Base-by-base conservation (phyloP, 768 basidiomycete species). In the Stropharia rugosoannulata region DNA sequence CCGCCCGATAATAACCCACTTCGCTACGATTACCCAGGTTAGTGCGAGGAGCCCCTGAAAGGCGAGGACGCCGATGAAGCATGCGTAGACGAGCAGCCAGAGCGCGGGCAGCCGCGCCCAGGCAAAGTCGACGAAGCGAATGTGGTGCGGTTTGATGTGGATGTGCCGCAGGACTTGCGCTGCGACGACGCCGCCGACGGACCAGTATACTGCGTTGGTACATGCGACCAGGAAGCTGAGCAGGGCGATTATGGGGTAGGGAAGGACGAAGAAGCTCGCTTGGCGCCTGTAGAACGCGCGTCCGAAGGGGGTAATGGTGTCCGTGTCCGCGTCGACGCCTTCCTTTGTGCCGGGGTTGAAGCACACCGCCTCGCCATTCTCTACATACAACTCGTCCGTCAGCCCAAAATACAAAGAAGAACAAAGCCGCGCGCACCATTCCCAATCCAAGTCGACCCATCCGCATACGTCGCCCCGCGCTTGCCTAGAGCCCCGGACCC, bases 381-480 rank as follows among this genome's bases (percentile, higher is more conserved):
- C 74, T 74, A 48, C 11, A 0, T 18, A 10, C 29, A 38, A 44
- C 39, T 13, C 38, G 40, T 12, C 13, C 3, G 25, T 38, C 5
- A 16, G 4, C 29, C 8, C 13, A 51, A 16, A 27, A 37, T 2
- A n/a, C 15, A 3, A 27, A 8, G 9, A 6, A 16, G 13, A 37
- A 22, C 16, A 25, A 32, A 8, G 8, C 36, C 37, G 12, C n/a
- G 60, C 69, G 35, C 55, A 75, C 75, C 75, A 60, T 73, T 73
- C 15, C 79, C 79, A 56, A 80, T 74, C 79, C 77, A 80, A 2
- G 72, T 75, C 7, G 77, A 76, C 9, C 76, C 75, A 54, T 76
- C 75, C 38, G 66, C 70, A 53, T 80, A 80, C 5, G 62, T 64
- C 0, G 68, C 67, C 41, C 74, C 66, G 13, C 79, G 70, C 61